Percentiles rank a stretch among this genome's conserved stretches.
Evolutionary conservation across 163 green algal species (phyloP).

Genomic region (Chlorella variabilis): DNA sequence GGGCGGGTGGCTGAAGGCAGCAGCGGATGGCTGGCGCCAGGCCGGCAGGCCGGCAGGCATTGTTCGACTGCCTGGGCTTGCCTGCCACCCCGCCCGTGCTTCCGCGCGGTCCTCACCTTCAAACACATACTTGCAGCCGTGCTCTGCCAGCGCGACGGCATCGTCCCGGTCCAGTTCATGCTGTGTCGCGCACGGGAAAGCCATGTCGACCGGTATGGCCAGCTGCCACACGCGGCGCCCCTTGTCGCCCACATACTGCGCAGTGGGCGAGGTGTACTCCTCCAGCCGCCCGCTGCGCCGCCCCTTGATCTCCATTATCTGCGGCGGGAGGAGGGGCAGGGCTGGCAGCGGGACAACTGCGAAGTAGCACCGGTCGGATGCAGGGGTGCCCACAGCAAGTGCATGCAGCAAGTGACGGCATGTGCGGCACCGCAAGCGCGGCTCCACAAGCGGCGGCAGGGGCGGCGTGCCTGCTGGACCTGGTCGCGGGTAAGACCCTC

Average conservation of each 20-base stretch:
- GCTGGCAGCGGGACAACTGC: not conserved
- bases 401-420: not conserved
- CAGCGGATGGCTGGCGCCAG: no score
- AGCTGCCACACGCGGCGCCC: constrained; percentile 9
- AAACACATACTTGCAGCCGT: no score
- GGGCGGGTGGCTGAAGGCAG: no score
- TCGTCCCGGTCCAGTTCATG: constrained; percentile 79
- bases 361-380: not conserved
- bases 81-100: no score
- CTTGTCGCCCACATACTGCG: constrained; percentile 14
- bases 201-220: constrained; percentile 59
- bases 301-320: constrained; percentile 50
- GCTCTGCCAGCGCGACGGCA: no score
- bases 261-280: constrained; percentile 18
- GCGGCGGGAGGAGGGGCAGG: not conserved
- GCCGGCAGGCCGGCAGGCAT: no score
- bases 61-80: no score
- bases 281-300: constrained; percentile 39
- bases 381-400: not conserved
- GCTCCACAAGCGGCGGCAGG: constrained; percentile 32
- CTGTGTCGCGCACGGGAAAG: constrained; percentile 83
- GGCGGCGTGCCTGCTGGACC: constrained; percentile 54
- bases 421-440: constrained; percentile 25
- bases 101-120: no score
- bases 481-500: constrained; percentile 75